These are phyloP conservation scores for Russula sp. DNA, from an alignment of 768 basidiomycete genomes.

Conservation along the genomic window DNA sequence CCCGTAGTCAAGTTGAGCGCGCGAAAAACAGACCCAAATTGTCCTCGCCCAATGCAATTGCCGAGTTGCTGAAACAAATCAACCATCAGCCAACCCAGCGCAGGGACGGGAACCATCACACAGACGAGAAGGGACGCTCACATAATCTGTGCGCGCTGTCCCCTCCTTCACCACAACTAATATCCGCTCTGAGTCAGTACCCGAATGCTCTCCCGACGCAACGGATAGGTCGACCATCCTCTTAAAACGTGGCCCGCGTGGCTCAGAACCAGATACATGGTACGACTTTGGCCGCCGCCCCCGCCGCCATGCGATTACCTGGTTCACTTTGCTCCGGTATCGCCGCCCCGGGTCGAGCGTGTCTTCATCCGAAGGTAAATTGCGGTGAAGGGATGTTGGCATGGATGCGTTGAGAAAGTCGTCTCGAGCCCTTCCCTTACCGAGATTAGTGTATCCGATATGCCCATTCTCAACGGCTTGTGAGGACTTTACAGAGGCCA, in stretches of 20 bases:
- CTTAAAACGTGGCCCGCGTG: constrained; percentile 57
- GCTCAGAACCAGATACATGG: constrained; percentile 54
- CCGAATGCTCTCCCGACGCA: constrained; percentile 39
- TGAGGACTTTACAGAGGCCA: constrained; percentile 17
- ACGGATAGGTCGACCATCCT: constrained; percentile 61
- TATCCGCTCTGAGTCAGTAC: constrained; percentile 59
- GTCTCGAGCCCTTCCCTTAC: constrained; percentile 79
- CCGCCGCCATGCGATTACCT: constrained; percentile 40
- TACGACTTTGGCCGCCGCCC: constrained; percentile 57
- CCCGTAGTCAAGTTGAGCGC: constrained; percentile 91
- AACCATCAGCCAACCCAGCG: too few relatives aligned
- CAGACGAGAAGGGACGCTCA: constrained; percentile 39
- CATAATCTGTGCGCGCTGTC: constrained; percentile 71
- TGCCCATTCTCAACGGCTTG: constrained; percentile 29
- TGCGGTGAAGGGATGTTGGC: constrained; percentile 26
- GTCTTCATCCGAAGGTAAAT: too few relatives aligned
- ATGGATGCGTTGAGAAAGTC: constrained; percentile 49
- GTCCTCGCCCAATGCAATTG: constrained; percentile 93
- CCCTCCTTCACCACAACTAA: constrained; percentile 77
- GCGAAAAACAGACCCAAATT: constrained; percentile 94
- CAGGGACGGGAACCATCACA: too few relatives aligned
- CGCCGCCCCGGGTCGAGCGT: constrained; percentile 49
- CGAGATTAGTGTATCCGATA: constrained; percentile 44
- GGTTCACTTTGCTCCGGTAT: constrained; percentile 69
- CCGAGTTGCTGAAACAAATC: constrained; percentile 78